Evolutionary conservation across 2,329 filamentous ascomycete species (phyloP).

Genomic region (Aspergillus sclerotialis): DNA sequence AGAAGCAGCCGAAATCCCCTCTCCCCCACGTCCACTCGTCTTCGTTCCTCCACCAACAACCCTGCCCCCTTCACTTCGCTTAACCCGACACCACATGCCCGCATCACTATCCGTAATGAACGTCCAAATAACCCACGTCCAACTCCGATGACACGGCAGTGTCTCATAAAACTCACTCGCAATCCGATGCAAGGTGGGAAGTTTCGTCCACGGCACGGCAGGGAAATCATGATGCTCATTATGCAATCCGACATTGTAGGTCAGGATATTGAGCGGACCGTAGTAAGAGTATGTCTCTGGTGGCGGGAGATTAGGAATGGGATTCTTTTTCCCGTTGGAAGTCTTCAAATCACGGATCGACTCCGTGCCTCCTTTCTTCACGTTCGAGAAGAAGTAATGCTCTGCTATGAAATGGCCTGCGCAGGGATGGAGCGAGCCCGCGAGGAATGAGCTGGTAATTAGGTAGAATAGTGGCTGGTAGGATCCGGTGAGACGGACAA

Average conservation of each 20-base stretch:
- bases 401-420: slow-evolving; percentile 98
- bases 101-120: slow-evolving; percentile 89
- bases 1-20: slow-evolving; percentile 37
- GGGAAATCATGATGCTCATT: slow-evolving; percentile 99
- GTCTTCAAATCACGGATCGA: slow-evolving; percentile 47
- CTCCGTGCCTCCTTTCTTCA: slow-evolving; percentile 31
- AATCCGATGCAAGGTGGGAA: slow-evolving; percentile 69
- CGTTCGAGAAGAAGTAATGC: slow-evolving; percentile 66
- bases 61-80: slow-evolving; percentile 71
- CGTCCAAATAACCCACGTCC: slow-evolving; percentile 89
- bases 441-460: slow-evolving; percentile 83
- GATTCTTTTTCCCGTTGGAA: slow-evolving; percentile 36
- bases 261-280: slow-evolving; percentile 80
- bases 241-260: slow-evolving; percentile 95
- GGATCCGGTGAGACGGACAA: slow-evolving; percentile 54
- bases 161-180: slow-evolving; percentile 89
- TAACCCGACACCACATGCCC: slow-evolving; percentile 85
- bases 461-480: slow-evolving; percentile 70
- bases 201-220: slow-evolving; percentile 85
- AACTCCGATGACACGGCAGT: slow-evolving; percentile 80
- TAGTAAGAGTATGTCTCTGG: slow-evolving; percentile 98
- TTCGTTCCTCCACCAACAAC: slow-evolving; percentile 43
- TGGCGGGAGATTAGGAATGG: slow-evolving; percentile 57
- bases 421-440: slow-evolving; percentile 86
- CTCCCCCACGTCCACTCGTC: slow-evolving; percentile 32